Evolutionary conservation across 225 moss, liverwort and hornwort species (phyloP), one percentile per base, ranked within the genome.

Genomic region (Climacium dendroides): DNA sequence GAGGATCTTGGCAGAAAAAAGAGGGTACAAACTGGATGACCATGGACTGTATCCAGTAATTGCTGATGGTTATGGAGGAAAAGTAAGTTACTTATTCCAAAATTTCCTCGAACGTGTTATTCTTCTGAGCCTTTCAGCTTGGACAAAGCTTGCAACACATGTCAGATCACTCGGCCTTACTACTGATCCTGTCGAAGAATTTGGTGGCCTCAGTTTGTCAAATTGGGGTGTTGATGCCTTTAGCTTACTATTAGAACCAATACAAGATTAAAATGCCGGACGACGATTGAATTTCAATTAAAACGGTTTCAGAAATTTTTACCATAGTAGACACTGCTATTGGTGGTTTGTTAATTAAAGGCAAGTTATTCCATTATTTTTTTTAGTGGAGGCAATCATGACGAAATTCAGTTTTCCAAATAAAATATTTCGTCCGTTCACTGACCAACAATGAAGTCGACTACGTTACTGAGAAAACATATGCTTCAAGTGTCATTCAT

Each of bases 1-100:
- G 85, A 93, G 99, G 81, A 48, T 97, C 45, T 83, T 95, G 71
- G 99, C 99, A 50, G 93, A 92, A 16, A 87, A 91, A 67, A 90
- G 93, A 55, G 97, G 99, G 37, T 99, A 93, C 82, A 96, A 66
- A 87, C 82, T 99, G 74, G 99, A 99, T 86, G 99, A 99, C 71
- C 95, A 96, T 79, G 99, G 99, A 82, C 91, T 96, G 19, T 97
- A 82, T 83, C 97, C 96, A 84, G 89, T 95, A 39, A 76, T 83
- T 53, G 78, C 79, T 58, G 95, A 99, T 88, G 95, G 89, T 29
- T 16, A 90, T 67, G 95, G 97, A 65, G 89, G 88, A 83, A 94
- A 63, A 90, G 98, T 96, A 95, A 63, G 88, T 74, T 50, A 23
- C 71, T 59, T 47, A 43, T 70, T 78, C 48, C 34, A 47, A 69